These are phyloP conservation scores for Penicillium cosmopolitanum DNA, from an alignment of 495 filamentous ascomycete genomes.

Conservation along the genomic window DNA sequence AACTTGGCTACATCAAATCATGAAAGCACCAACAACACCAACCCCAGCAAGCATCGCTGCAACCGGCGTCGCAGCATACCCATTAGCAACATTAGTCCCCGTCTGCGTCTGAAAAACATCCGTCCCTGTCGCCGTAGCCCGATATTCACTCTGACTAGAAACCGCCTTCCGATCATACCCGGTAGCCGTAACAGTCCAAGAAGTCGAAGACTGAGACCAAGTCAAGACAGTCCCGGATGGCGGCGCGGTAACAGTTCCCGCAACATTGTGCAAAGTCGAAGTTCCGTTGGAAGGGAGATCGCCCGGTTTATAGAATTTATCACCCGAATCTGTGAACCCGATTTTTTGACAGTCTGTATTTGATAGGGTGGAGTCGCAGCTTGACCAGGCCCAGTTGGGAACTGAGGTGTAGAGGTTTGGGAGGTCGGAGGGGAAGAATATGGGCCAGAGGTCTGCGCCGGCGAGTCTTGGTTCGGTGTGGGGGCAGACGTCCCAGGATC, in stretches of 20 bases:
- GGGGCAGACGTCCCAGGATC: conserved; percentile 33
- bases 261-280: conserved; percentile 26
- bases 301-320: conserved; percentile 33
- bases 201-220: conserved; percentile 31
- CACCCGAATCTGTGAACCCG: conserved; percentile 22
- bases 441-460: conserved; percentile 32
- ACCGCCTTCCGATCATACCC: conserved; percentile 30
- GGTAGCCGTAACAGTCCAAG: conserved; percentile 31
- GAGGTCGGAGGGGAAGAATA: conserved; percentile 30
- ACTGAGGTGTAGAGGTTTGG: conserved; percentile 31
- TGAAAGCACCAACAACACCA: conserved; percentile 16
- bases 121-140: conserved; percentile 27
- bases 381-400: conserved; percentile 27
- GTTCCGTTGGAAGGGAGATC: conserved; percentile 28
- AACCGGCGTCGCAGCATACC: not conserved
- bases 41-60: conserved; percentile 13
- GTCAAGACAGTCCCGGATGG: conserved; percentile 30
- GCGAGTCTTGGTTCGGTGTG: conserved; percentile 29
- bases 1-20: not conserved
- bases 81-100: conserved; percentile 15
- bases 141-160: conserved; percentile 24
- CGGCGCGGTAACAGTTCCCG: conserved; percentile 26
- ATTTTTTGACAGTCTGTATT: conserved; percentile 16
- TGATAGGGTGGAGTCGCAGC: conserved; percentile 25
- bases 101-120: conserved; percentile 21